A percentile compares a stretch with the other conserved stretches of the same genome.
Conservation (phyloP, 2,329 filamentous ascomycete species). For the Fusarium mexicanum region DNA sequence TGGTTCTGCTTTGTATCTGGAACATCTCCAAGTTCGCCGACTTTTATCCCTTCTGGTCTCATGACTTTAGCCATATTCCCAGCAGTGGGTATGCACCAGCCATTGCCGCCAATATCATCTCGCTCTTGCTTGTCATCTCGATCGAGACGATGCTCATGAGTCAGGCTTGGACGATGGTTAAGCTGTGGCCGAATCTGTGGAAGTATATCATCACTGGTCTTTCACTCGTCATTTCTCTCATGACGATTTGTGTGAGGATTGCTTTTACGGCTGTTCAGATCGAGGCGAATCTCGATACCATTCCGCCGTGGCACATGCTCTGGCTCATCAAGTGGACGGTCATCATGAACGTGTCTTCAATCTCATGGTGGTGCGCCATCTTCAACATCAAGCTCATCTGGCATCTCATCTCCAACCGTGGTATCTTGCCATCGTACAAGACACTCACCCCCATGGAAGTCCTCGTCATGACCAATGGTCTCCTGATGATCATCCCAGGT, state of each 20-base stretch:
- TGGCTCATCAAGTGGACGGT: slow-evolving; percentile 54
- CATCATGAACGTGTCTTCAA: slow-evolving; percentile 53
- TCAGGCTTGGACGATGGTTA: slow-evolving; percentile 64
- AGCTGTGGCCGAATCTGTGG: slow-evolving; percentile 55
- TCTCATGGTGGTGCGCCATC: slow-evolving; percentile 64
- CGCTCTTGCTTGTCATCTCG: slow-evolving; percentile 56
- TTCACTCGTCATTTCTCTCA: slow-evolving; percentile 50
- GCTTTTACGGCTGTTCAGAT: slow-evolving; percentile 51
- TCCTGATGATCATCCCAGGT: slow-evolving; percentile 67
- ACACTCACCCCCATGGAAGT: slow-evolving; percentile 63
- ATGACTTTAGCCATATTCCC: slow-evolving; percentile 63
- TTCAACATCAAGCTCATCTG: slow-evolving; percentile 62
- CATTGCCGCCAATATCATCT: slow-evolving; percentile 53
- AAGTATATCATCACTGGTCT: slow-evolving; percentile 45
- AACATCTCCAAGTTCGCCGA: slow-evolving; percentile 69
- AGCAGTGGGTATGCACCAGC: slow-evolving; percentile 48
- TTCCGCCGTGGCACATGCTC: slow-evolving; percentile 37
- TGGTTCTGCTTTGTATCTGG: slow-evolving; percentile 65
- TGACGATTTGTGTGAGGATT: slow-evolving; percentile 47
- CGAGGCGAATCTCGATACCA: slow-evolving; percentile 41
- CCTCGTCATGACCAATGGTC: slow-evolving; percentile 64
- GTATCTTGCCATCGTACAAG: slow-evolving; percentile 55
- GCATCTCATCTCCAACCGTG: slow-evolving; percentile 59
- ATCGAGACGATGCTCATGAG: slow-evolving; percentile 59
- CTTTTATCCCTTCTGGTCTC: slow-evolving; percentile 67